Conservation (phyloP, 768 basidiomycete species). For the Crepidotus variabilis region DNA sequence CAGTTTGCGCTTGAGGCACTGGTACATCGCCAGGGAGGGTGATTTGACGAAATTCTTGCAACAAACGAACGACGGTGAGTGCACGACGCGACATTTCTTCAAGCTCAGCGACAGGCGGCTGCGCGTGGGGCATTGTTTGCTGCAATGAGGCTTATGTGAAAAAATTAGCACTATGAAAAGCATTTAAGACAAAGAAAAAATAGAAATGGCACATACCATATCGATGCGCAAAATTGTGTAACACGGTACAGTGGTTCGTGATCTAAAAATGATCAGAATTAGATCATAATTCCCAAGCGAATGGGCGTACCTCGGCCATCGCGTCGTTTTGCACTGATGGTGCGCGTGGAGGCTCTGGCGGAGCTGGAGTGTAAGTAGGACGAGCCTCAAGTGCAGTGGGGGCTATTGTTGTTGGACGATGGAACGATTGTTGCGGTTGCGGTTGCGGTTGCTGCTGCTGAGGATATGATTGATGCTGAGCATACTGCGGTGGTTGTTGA, state of each 20-base stretch:
- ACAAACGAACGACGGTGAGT: constrained; percentile 59
- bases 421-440: constrained; percentile 26
- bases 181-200: constrained; percentile 2
- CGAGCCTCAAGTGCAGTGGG: constrained; percentile 40
- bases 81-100: constrained; percentile 70
- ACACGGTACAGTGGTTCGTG: constrained; percentile 51
- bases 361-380: constrained; percentile 24
- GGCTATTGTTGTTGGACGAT: constrained; percentile 38
- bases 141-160: constrained; percentile 31
- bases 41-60: constrained; percentile 56
- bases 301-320: constrained; percentile 38
- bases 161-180: constrained; percentile 3
- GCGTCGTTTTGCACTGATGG: constrained; percentile 31
- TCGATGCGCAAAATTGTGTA: constrained; percentile 63
- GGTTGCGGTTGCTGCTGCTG: constrained; percentile 21
- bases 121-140: constrained; percentile 39
- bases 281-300: constrained; percentile 1
- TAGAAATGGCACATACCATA: constrained; percentile 46
- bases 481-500: constrained; percentile 14
- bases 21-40: constrained; percentile 33
- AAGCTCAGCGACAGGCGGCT: constrained; percentile 54
- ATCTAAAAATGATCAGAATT: constrained; percentile 36
- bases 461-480: constrained; percentile 11
- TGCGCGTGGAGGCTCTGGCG: constrained; percentile 30
- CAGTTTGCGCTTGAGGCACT: constrained; percentile 15